phyloP scores from a whole-genome alignment of 768 basidiomycete genomes.

The Hypholoma sublateritium region DNA sequence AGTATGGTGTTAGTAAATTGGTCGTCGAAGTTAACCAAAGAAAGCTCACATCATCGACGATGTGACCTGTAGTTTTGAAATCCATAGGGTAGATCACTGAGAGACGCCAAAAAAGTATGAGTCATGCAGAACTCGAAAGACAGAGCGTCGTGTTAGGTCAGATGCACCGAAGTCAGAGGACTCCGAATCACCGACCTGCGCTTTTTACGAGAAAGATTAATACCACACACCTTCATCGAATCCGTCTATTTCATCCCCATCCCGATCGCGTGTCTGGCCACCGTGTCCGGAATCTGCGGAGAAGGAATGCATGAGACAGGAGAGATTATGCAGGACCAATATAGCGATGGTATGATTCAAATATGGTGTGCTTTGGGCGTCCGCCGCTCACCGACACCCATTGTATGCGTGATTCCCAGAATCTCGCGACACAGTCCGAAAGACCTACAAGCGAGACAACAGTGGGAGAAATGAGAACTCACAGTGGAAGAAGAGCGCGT shows the following conservation, averaged over 20 bases:
- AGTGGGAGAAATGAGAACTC: conserved; percentile 16
- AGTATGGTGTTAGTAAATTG: not conserved
- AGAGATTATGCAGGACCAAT: not conserved
- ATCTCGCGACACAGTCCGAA: too few species aligned
- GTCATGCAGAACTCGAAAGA: not conserved
- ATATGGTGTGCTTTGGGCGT: too few species aligned
- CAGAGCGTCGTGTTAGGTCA: too few species aligned
- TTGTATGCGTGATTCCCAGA: too few species aligned
- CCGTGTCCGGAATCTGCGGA: conserved; percentile 87
- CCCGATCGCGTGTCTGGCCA: conserved; percentile 78
- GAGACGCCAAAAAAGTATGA: not conserved
- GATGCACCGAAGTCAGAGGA: too few species aligned
- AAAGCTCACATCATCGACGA: conserved; percentile 62
- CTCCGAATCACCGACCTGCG: not conserved
- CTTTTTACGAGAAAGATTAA: not conserved
- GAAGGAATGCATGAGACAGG: not conserved
- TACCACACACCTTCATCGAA: conserved; percentile 64
- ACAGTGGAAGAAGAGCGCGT: conserved; percentile 82
- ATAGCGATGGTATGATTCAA: not conserved
- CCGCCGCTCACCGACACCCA: too few species aligned
- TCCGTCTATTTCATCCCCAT: conserved; percentile 81
- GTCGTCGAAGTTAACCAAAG: not conserved
- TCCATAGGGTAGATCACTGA: conserved; percentile 91
- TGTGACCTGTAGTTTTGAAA: conserved; percentile 71
- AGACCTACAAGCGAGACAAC: not conserved